These are phyloP conservation scores for Lactifluus volemus DNA, from an alignment of 768 basidiomycete species.

Conservation along the genomic window DNA sequence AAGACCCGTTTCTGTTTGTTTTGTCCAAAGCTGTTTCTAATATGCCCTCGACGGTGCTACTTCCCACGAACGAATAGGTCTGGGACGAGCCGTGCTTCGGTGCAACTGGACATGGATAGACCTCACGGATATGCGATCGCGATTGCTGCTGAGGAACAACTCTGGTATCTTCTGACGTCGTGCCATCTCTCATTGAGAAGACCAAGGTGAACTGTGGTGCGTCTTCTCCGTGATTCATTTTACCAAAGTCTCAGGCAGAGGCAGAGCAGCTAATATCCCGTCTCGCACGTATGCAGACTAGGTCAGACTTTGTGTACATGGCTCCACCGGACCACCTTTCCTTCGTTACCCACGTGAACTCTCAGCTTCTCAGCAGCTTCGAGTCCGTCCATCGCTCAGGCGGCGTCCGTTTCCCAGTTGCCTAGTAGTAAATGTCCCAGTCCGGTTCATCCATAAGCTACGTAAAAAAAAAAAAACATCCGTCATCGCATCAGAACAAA, in stretches of 20 bases:
- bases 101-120: slow-evolving; percentile 43
- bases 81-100: slow-evolving; percentile 44
- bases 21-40: background rate
- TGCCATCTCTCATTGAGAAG: no score
- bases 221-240: no score
- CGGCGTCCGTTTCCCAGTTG: slow-evolving; percentile 70
- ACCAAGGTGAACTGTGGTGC: no score
- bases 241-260: no score
- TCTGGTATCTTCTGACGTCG: slow-evolving; percentile 39
- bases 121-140: slow-evolving; percentile 28
- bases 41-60: background rate
- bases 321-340: slow-evolving; percentile 86
- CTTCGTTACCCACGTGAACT: slow-evolving; percentile 82
- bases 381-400: slow-evolving; percentile 69
- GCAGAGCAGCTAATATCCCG: no score
- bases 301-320: no score
- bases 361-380: slow-evolving; percentile 52
- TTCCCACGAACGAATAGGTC: slow-evolving; percentile 26
- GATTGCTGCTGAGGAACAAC: slow-evolving; percentile 36
- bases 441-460: slow-evolving; percentile 88
- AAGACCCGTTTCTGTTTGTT: background rate
- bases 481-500: background rate
- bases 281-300: no score
- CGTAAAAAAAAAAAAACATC: background rate
- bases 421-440: slow-evolving; percentile 99